Percentiles rank a stretch among this genome's conserved stretches.
Evolutionary conservation across 2,329 filamentous ascomycete species (phyloP).

Genomic region (Fusarium albidum): DNA sequence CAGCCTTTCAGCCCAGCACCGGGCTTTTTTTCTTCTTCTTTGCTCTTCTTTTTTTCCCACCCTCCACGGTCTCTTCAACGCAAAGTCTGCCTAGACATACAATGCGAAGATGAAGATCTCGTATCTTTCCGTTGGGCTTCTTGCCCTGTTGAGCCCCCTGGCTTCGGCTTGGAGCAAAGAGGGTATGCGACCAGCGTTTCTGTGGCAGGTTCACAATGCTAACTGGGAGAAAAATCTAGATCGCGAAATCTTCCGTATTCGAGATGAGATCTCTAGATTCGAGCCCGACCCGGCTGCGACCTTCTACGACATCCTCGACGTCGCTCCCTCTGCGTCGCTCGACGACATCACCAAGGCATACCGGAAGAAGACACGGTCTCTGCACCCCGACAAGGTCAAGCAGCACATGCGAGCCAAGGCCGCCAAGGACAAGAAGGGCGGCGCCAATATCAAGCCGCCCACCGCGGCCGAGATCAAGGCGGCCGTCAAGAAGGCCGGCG

Average conservation of each 20-base stretch:
- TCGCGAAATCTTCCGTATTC: conserved; percentile 96
- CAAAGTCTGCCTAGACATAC: conserved; percentile 9
- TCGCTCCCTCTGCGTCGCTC: conserved; percentile 75
- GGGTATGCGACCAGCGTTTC: conserved; percentile 59
- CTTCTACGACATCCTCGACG: conserved; percentile 94
- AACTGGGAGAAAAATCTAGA: conserved; percentile 60
- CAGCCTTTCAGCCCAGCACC: conserved; percentile 10
- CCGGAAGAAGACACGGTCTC: conserved; percentile 81
- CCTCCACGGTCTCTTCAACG: conserved; percentile 1
- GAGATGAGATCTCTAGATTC: conserved; percentile 84
- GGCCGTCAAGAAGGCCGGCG: conserved; percentile 81
- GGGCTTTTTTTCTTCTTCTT: background rate
- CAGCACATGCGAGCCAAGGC: conserved; percentile 80
- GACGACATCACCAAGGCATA: conserved; percentile 95
- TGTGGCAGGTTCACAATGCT: conserved; percentile 3
- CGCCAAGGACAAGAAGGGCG: conserved; percentile 62
- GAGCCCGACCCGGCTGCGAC: conserved; percentile 79
- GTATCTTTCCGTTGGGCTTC: conserved; percentile 71
- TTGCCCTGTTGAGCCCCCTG: conserved; percentile 72
- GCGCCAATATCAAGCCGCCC: conserved; percentile 75
- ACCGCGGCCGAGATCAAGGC: conserved; percentile 77
- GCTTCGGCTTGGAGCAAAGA: conserved; percentile 86
- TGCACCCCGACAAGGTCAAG: conserved; percentile 97
- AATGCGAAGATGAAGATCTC: conserved; percentile 75
- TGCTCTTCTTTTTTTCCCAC: background rate